Evolutionary conservation across 257 asterid genomes (phyloP).

Genomic region (Solanum chmielewskii): DNA sequence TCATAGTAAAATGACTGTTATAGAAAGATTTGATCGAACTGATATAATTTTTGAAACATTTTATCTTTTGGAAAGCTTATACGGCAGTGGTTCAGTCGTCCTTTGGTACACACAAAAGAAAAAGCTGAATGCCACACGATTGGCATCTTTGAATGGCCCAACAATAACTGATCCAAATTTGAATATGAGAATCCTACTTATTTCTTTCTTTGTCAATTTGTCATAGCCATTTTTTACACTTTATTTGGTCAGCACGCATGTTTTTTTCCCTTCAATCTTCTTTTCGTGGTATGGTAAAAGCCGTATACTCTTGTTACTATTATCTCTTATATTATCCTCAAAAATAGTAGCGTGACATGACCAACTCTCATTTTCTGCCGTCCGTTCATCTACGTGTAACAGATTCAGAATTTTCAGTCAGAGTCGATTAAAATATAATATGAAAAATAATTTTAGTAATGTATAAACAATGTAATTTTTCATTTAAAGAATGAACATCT

Average conservation of each 20-base stretch:
- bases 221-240: background rate
- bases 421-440: background rate
- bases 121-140: constrained; percentile 38
- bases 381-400: background rate
- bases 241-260: constrained; percentile 21
- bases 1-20: background rate
- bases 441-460: background rate
- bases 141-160: constrained; percentile 38
- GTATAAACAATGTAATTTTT: background rate
- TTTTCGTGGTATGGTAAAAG: constrained; percentile 24
- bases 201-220: background rate
- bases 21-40: background rate
- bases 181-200: constrained; percentile 4
- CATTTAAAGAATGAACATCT: background rate
- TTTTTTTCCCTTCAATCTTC: background rate
- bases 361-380: constrained; percentile 5
- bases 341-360: background rate
- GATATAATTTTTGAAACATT: background rate
- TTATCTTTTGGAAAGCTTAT: background rate
- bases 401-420: background rate
- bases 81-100: background rate
- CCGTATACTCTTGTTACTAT: constrained; percentile 10
- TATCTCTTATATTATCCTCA: background rate
- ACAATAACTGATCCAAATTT: background rate
- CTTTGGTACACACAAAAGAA: background rate